Evolutionary conservation across 192 early-diverging fungal genomes (phyloP).

Genomic region (Neocallimastix lanati): DNA sequence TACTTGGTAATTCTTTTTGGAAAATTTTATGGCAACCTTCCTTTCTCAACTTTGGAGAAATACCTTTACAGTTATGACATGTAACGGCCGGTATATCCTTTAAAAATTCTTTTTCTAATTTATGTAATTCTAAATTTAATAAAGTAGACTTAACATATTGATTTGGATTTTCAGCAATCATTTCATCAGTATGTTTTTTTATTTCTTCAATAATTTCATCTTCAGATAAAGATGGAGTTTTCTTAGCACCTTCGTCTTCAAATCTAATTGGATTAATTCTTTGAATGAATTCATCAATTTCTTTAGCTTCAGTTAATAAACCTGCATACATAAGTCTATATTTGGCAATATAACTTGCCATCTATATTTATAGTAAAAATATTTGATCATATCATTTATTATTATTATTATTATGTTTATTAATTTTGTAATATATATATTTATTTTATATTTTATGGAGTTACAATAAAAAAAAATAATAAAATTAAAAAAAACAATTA

Average conservation of each 20-base stretch:
- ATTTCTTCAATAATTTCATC: constrained; percentile 10
- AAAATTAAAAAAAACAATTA: no score
- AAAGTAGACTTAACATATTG: constrained; percentile 15
- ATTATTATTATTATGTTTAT: no score
- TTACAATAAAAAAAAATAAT: no score
- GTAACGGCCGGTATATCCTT: constrained; percentile 18
- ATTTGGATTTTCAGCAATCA: constrained; percentile 1
- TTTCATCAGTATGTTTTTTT: constrained; percentile 12
- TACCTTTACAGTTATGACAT: constrained; percentile 46
- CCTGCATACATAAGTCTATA: constrained; percentile 71
- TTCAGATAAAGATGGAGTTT: background rate
- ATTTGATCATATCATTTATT: background rate
- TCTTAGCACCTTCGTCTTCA: background rate
- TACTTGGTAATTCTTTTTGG: constrained; percentile 47
- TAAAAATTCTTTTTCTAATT: constrained; percentile 26
- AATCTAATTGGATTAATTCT: constrained; percentile 1
- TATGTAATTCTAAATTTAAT: constrained; percentile 19
- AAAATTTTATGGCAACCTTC: constrained; percentile 77
- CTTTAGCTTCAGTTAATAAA: constrained; percentile 62
- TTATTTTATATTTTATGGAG: no score
- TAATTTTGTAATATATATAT: no score
- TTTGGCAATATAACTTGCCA: constrained; percentile 41
- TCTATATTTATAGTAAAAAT: background rate
- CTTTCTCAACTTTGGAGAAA: constrained; percentile 51
- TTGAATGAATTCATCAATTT: constrained; percentile 46